Evolutionary conservation across 2,329 filamentous ascomycete genomes (phyloP).

Genomic region (Cladosporium halotolerans): DNA sequence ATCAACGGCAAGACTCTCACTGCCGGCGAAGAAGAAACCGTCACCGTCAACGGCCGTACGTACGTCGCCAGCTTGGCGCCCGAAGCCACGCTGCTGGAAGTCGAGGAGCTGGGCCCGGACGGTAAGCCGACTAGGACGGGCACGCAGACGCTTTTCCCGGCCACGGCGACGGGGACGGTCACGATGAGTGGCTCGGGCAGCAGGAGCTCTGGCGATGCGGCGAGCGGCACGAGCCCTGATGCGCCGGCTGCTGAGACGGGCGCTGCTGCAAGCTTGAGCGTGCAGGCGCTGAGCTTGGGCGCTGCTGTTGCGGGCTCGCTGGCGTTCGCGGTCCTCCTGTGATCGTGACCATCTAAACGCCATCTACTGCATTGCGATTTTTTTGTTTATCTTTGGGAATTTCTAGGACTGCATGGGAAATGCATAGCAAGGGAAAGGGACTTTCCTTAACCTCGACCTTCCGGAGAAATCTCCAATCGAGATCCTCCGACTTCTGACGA

Average conservation of each 20-base stretch:
- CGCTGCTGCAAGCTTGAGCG: neutral
- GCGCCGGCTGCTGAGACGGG: constrained; percentile 1
- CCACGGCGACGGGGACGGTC: constrained; percentile 28
- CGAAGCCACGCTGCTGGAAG: constrained; percentile 32
- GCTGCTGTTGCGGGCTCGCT: constrained; percentile 1
- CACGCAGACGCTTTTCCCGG: constrained; percentile 34
- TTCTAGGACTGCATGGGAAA: no score
- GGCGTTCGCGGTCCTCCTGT: neutral
- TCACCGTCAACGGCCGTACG: constrained; percentile 22
- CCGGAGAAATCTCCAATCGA: no score
- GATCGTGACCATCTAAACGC: no score
- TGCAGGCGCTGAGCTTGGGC: neutral
- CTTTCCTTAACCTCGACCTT: no score
- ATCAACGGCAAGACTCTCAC: constrained; percentile 35
- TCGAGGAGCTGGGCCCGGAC: constrained; percentile 28
- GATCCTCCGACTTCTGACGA: no score
- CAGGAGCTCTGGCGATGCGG: neutral
- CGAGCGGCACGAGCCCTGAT: neutral
- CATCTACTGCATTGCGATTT: no score
- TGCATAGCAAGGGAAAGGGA: no score
- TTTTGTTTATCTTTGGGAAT: no score
- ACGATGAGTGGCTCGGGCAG: constrained; percentile 14
- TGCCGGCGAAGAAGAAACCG: constrained; percentile 29
- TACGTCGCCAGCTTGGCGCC: constrained; percentile 29
- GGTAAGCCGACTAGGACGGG: constrained; percentile 26